These are phyloP conservation scores for Irpex sp. DNA, from an alignment of 1,284 basidiomycete genomes.

Conservation along the genomic window DNA sequence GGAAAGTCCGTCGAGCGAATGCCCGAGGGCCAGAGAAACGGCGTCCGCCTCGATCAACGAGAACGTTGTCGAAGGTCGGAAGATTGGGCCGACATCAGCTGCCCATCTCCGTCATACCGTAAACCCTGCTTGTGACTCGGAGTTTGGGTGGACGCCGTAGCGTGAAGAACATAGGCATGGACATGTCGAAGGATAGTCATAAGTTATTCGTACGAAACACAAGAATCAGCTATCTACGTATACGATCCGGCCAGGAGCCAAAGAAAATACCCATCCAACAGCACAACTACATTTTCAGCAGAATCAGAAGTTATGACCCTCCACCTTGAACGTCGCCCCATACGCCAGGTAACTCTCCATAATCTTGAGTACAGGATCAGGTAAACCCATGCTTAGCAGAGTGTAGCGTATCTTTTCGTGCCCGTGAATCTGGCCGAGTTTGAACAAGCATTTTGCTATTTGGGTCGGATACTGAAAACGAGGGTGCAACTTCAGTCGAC, in stretches of 20 bases:
- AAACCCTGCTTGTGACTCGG: not conserved
- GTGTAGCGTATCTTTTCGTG: slow-evolving; percentile 94
- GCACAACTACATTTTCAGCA: not conserved
- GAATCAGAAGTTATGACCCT: slow-evolving; percentile 70
- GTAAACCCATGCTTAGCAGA: slow-evolving; percentile 89
- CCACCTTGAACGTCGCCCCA: slow-evolving; percentile 78
- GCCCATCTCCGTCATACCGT: not conserved
- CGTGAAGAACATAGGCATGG: too few species aligned
- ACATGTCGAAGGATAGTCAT: not conserved
- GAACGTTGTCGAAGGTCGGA: not conserved
- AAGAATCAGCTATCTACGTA: not conserved
- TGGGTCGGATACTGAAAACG: slow-evolving; percentile 77
- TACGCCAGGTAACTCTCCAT: slow-evolving; percentile 84
- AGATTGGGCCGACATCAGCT: not conserved
- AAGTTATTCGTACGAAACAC: not conserved
- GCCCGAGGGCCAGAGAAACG: not conserved
- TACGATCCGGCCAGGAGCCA: not conserved
- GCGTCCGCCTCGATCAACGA: not conserved
- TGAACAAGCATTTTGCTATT: slow-evolving; percentile 89
- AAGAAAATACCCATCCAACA: not conserved
- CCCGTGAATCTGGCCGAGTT: slow-evolving; percentile 91
- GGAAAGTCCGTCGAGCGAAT: not conserved
- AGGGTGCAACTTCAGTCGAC: not conserved
- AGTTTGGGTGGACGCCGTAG: too few species aligned
- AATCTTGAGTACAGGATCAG: slow-evolving; percentile 79